Evolutionary conservation across 176 grass and related monocot species (phyloP).

Genomic region (Oryza coarctata): DNA sequence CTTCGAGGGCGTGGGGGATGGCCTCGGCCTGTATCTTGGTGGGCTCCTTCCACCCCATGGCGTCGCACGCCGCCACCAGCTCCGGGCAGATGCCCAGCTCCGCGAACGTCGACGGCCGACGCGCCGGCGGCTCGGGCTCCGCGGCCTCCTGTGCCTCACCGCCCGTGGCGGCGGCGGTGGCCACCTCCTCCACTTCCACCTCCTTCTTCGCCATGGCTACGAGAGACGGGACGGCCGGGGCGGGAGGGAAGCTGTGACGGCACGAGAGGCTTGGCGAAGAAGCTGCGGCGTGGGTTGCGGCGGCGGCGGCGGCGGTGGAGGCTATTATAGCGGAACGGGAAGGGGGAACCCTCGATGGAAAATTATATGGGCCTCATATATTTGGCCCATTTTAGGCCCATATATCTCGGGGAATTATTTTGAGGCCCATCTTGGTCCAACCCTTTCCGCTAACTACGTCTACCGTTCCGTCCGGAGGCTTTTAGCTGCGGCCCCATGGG

Average conservation of each 20-base stretch:
- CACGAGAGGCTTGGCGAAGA: background rate
- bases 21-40: conserved; percentile 59
- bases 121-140: background rate
- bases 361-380: background rate
- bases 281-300: background rate
- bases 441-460: too few relatives aligned
- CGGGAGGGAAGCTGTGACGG: background rate
- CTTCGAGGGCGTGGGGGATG: conserved; percentile 62
- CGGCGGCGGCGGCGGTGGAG: too few relatives aligned
- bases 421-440: too few relatives aligned
- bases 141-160: conserved; percentile 22
- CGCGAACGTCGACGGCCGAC: conserved; percentile 44
- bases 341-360: background rate
- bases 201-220: conserved; percentile 29
- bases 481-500: too few relatives aligned
- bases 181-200: background rate
- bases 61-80: conserved; percentile 59
- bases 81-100: conserved; percentile 55
- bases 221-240: background rate
- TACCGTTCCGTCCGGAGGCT: too few relatives aligned
- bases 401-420: too few relatives aligned
- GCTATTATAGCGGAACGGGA: too few relatives aligned
- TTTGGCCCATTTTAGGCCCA: background rate
- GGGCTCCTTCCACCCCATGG: conserved; percentile 54
- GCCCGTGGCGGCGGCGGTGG: background rate